Evolutionary conservation across 2,329 filamentous ascomycete genomes (phyloP).

Genomic region (Macroventuria anomochaeta): DNA sequence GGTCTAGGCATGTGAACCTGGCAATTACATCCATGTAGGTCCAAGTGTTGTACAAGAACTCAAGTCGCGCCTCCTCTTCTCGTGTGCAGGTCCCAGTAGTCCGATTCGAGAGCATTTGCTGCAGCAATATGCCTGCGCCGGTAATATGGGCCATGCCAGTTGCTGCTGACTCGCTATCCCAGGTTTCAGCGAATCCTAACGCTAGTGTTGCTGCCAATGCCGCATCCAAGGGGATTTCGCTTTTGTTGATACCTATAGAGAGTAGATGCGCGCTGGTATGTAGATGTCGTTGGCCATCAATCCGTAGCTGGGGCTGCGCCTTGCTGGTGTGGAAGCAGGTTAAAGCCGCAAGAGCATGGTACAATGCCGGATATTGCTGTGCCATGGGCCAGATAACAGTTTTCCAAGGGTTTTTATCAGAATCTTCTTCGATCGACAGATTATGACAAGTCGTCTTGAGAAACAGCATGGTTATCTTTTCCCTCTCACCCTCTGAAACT

Average conservation of each 20-base stretch:
- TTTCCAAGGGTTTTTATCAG: conserved; percentile 71
- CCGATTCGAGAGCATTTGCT: conserved; percentile 60
- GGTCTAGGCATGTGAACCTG: conserved; percentile 67
- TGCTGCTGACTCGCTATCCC: conserved; percentile 67
- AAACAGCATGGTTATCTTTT: conserved; percentile 51
- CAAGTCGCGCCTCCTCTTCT: conserved; percentile 54
- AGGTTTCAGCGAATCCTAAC: conserved; percentile 71
- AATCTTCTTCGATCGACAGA: conserved; percentile 71
- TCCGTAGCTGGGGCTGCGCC: conserved; percentile 60
- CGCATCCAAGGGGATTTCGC: conserved; percentile 65
- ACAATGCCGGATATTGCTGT: conserved; percentile 65
- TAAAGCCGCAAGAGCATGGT: conserved; percentile 70
- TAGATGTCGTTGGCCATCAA: conserved; percentile 70
- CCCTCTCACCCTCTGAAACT: conserved; percentile 15
- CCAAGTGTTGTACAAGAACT: conserved; percentile 72
- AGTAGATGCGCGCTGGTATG: conserved; percentile 64
- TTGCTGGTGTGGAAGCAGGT: conserved; percentile 69
- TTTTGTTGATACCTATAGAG: conserved; percentile 58
- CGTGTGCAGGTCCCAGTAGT: conserved; percentile 44
- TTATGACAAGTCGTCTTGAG: conserved; percentile 69
- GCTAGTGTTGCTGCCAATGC: conserved; percentile 70
- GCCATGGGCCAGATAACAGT: conserved; percentile 72
- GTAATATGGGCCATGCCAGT: conserved; percentile 71
- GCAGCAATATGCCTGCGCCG: conserved; percentile 67
- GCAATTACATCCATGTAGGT: conserved; percentile 75